phyloP scores from a whole-genome alignment of 345 rosid genomes.

The Chamaenerion angustifolium region DNA sequence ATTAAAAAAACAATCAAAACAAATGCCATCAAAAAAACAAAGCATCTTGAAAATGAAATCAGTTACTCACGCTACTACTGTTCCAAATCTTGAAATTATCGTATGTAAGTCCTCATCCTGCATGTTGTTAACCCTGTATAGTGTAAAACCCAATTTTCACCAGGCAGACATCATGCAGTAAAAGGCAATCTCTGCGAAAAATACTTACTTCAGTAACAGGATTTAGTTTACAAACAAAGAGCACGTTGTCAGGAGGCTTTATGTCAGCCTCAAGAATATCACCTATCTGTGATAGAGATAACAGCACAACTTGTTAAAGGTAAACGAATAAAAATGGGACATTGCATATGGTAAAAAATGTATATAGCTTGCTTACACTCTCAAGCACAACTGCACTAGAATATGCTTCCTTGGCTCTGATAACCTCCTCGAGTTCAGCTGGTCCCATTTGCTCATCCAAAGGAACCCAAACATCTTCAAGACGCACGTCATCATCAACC shows the following conservation, averaged over 20 bases:
- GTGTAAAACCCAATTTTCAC: too few species aligned
- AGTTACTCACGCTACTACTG: conserved; percentile 56
- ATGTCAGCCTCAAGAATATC: conserved; percentile 76
- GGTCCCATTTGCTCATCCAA: conserved; percentile 68
- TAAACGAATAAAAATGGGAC: conserved; percentile 7
- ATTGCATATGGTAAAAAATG: neutral
- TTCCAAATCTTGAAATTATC: conserved; percentile 92
- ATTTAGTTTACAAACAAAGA: conserved; percentile 93
- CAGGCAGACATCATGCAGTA: neutral
- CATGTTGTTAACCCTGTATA: conserved; percentile 6
- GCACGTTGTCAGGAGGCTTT: conserved; percentile 88
- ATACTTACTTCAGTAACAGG: conserved; percentile 87
- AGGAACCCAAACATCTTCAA: conserved; percentile 99
- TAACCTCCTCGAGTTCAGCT: conserved; percentile 61
- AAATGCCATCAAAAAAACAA: neutral
- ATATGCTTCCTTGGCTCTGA: conserved; percentile 70
- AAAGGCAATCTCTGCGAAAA: conserved; percentile 4
- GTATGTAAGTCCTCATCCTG: conserved; percentile 97
- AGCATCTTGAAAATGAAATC: conserved; percentile 2
- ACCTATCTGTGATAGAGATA: conserved; percentile 31
- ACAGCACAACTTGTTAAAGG: conserved; percentile 1
- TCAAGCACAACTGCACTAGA: conserved; percentile 97
- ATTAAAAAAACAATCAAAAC: neutral
- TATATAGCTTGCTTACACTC: conserved; percentile 39
- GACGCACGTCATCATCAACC: conserved; percentile 72